Percentiles rank a stretch among this genome's conserved stretches.
Conservation (phyloP, 805 yeast genomes). For the Yamadazyma phyllophila region DNA sequence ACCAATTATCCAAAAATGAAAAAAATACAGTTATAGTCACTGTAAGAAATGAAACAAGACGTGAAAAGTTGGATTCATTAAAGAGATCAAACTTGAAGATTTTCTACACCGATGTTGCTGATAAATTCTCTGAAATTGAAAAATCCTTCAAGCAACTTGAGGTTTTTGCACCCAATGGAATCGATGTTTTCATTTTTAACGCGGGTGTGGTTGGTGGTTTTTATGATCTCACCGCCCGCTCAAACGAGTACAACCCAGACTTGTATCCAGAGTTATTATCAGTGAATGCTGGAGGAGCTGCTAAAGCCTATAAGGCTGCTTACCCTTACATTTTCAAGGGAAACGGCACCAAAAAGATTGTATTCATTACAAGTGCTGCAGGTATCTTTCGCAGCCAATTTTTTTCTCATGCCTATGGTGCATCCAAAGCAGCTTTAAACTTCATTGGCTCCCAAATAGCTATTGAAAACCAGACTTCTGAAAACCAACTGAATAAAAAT, state of each 20-base stretch:
- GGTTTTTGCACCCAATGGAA: slow-evolving; percentile 11
- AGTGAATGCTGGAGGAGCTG: slow-evolving; percentile 10
- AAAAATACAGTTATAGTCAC: slow-evolving; percentile 37
- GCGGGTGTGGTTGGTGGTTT: slow-evolving; percentile 23
- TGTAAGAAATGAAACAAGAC: slow-evolving; percentile 27
- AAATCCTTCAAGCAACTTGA: slow-evolving; percentile 8
- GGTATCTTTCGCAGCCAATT: neutral
- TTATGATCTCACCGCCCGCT: neutral
- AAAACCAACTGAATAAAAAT: slow-evolving; percentile 19
- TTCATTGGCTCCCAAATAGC: slow-evolving; percentile 24
- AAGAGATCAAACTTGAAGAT: slow-evolving; percentile 5
- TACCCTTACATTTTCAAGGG: slow-evolving; percentile 8
- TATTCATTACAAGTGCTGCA: slow-evolving; percentile 22
- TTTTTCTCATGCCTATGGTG: slow-evolving; percentile 23
- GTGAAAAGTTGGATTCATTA: slow-evolving; percentile 8
- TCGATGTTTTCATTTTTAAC: slow-evolving; percentile 34
- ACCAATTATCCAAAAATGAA: slow-evolving; percentile 19
- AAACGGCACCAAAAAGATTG: slow-evolving; percentile 15
- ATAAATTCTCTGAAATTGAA: neutral
- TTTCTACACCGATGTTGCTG: slow-evolving; percentile 5
- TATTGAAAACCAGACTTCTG: slow-evolving; percentile 15
- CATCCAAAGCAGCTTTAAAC: slow-evolving; percentile 38
- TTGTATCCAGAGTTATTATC: slow-evolving; percentile 2
- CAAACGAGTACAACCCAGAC: slow-evolving; percentile 24
- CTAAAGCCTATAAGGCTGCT: slow-evolving; percentile 9